Percentiles rank a stretch among this genome's conserved stretches.
phyloP scores from a whole-genome alignment of 2,329 filamentous ascomycete genomes.

The Rugonectria rugulosa region DNA sequence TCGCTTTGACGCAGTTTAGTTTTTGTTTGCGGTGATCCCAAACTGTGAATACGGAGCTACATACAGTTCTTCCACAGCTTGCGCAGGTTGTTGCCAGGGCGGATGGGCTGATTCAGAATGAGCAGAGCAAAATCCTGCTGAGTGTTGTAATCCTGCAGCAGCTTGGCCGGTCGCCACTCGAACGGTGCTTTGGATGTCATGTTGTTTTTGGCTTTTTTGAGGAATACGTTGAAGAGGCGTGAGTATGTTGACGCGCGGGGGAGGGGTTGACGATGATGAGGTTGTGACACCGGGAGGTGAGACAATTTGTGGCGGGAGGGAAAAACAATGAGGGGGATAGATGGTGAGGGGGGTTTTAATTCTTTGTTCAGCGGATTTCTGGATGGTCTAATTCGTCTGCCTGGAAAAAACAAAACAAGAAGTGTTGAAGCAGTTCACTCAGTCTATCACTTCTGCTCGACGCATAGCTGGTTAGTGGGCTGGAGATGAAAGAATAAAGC shows the following conservation, averaged over 20 bases:
- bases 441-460: too few relatives aligned
- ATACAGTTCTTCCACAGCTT: constrained; percentile 59
- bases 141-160: constrained; percentile 44
- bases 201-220: not conserved
- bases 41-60: constrained; percentile 24
- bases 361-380: not conserved
- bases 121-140: constrained; percentile 53
- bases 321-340: not conserved
- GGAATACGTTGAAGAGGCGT: not conserved
- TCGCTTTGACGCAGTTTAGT: constrained; percentile 53
- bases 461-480: too few relatives aligned
- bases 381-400: not conserved
- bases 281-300: not conserved
- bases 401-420: not conserved
- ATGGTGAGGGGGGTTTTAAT: too few relatives aligned
- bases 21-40: not conserved
- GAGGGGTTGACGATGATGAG: constrained; percentile 1
- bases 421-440: not conserved
- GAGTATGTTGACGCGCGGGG: not conserved
- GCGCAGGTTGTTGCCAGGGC: constrained; percentile 55
- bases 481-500: too few relatives aligned
- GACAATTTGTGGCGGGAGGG: not conserved
- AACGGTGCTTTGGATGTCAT: constrained; percentile 39
- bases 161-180: constrained; percentile 50
- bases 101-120: constrained; percentile 61